A percentile compares a stretch with the other conserved stretches of the same genome.
Evolutionary conservation across 192 early-diverging fungal genomes (phyloP).

Genomic region (Radiomyces spectabilis): DNA sequence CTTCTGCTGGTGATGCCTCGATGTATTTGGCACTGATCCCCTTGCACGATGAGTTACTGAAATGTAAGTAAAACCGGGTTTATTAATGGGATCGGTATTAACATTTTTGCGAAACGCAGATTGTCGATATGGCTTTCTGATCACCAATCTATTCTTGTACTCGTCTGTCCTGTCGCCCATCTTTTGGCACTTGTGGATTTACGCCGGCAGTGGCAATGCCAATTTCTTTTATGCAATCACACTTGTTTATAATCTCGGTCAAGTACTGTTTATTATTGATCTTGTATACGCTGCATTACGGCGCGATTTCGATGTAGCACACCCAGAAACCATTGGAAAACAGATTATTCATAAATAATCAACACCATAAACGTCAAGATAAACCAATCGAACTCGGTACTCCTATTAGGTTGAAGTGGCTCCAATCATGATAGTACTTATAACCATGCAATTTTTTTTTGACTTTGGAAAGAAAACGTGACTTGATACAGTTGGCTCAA

Average conservation of each 20-base stretch:
- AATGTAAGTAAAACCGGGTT: constrained; percentile 54
- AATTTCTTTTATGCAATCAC: constrained; percentile 98
- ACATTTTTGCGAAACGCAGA: constrained; percentile 38
- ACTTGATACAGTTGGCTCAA: too few relatives aligned
- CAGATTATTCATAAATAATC: constrained; percentile 37
- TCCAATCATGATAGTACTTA: too few relatives aligned
- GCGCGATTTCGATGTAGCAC: constrained; percentile 72
- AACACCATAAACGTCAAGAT: too few relatives aligned
- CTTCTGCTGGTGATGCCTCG: constrained; percentile 78
- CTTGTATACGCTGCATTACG: constrained; percentile 66
- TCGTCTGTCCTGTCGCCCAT: constrained; percentile 76
- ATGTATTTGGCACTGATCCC: constrained; percentile 79
- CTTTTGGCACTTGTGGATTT: constrained; percentile 94
- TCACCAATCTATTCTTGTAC: constrained; percentile 62
- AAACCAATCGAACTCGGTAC: too few relatives aligned
- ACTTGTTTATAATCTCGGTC: constrained; percentile 82
- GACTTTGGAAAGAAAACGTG: too few relatives aligned
- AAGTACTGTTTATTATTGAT: constrained; percentile 83
- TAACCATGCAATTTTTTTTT: too few relatives aligned
- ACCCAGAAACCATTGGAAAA: constrained; percentile 43
- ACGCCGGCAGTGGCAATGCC: constrained; percentile 92
- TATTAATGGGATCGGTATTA: not conserved
- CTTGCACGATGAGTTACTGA: constrained; percentile 75
- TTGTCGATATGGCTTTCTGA: constrained; percentile 73
- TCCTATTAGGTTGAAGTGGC: too few relatives aligned